A percentile compares a stretch with the other conserved stretches of the same genome.
Conservation (phyloP, 148 eudicot genomes). For the Cornus controversa region DNA sequence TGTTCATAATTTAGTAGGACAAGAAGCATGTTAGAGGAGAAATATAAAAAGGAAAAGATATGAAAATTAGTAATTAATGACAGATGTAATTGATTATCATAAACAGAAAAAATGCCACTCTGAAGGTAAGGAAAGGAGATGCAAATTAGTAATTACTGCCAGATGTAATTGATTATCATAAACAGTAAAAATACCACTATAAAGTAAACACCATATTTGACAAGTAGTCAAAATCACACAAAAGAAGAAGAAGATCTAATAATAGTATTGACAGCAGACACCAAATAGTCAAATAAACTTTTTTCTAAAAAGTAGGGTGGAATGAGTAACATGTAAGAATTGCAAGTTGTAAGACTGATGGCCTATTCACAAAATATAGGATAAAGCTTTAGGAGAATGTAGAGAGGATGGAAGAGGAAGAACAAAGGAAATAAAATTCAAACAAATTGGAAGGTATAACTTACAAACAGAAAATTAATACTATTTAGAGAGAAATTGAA, state of each 20-base stretch:
- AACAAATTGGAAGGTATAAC: neutral
- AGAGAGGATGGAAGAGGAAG: neutral
- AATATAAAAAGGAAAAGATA: neutral
- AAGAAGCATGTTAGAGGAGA: neutral
- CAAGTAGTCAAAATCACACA: neutral
- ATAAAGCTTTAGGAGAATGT: neutral
- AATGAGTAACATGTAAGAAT: neutral
- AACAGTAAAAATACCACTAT: neutral
- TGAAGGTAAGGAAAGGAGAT: neutral
- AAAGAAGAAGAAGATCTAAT: neutral
- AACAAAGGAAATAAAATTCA: too few relatives aligned
- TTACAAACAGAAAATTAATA: neutral
- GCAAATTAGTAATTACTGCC: neutral
- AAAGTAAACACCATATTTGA: neutral
- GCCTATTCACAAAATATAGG: neutral
- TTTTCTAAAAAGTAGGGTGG: neutral
- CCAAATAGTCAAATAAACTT: neutral
- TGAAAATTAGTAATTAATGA: neutral
- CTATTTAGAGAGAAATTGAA: too few relatives aligned
- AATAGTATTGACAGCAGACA: neutral
- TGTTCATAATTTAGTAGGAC: conserved; percentile 27
- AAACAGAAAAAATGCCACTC: neutral
- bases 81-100: neutral
- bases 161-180: neutral
- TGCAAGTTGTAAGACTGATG: too few relatives aligned